phyloP scores from a whole-genome alignment of 306 rosid genomes.

The Styphnolobium japonicum region DNA sequence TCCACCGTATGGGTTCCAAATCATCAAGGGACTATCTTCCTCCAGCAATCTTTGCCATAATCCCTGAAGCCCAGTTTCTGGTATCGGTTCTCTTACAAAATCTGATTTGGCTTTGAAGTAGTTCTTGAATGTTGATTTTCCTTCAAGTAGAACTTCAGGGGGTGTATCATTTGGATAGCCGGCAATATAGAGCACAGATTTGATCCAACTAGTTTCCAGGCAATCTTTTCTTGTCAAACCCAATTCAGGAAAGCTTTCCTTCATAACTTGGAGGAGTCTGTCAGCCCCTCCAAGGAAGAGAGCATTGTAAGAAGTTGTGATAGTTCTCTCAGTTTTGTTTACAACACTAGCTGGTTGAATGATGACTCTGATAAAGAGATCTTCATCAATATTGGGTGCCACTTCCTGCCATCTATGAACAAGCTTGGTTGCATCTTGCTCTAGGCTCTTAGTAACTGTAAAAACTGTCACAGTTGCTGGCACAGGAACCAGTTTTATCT shows the following conservation, averaged over 20 bases:
- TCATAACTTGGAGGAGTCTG: constrained; percentile 52
- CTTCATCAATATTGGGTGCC: constrained; percentile 56
- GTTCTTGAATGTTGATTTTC: constrained; percentile 62
- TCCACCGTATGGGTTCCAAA: constrained; percentile 84
- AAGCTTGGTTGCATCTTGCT: constrained; percentile 60
- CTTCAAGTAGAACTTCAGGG: constrained; percentile 58
- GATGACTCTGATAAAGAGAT: constrained; percentile 60
- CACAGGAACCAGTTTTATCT: constrained; percentile 72
- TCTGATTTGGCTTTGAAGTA: constrained; percentile 91
- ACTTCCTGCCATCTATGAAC: constrained; percentile 66
- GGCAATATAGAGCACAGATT: constrained; percentile 70
- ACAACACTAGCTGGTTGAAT: constrained; percentile 35
- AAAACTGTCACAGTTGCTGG: constrained; percentile 74
- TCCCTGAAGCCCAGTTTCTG: constrained; percentile 61
- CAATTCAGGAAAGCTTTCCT: constrained; percentile 61
- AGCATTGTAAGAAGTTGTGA: constrained; percentile 61
- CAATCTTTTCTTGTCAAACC: constrained; percentile 56
- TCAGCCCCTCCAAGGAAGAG: constrained; percentile 57
- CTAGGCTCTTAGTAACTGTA: constrained; percentile 49
- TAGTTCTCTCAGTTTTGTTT: constrained; percentile 45
- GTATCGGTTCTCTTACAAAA: constrained; percentile 59
- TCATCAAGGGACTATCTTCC: constrained; percentile 49
- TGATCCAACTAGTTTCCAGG: constrained; percentile 70
- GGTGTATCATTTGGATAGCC: constrained; percentile 59
- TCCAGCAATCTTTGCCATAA: constrained; percentile 62